Base-by-base conservation (phyloP, 306 rosid species). In the Lathyrus oleraceus region DNA sequence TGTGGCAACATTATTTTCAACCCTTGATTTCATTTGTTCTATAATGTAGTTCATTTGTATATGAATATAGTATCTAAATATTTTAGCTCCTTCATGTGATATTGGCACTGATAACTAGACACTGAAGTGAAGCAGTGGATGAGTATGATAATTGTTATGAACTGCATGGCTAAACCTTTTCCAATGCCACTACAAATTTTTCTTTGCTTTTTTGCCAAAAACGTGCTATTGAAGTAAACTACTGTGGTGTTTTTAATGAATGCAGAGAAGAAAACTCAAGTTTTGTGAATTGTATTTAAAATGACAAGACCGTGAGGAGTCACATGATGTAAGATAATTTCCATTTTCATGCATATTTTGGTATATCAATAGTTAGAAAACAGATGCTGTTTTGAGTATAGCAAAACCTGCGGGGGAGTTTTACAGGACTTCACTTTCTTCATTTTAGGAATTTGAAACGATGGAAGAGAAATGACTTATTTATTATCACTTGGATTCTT, bases 1-100 rank as follows among this genome's bases (percentile, higher is more conserved):
- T 94, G 98, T 80, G 98, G 97, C 6, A 74, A 78, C 81, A 71
- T 70, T 69, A 85, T 94, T 81, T 85, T 88, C 85, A 90, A 88
- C 77, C 96, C 97, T 13, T 94, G 69, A 88, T 52, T 23, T 51
- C 28, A 6, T 56, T 17, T 76, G 21, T 66, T 16, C 44, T 17
- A 42, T 28, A 53, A 32, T 40, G 38, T 69, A 13, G 45, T 54
- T 53, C 19, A 16, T 76, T 56, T 74, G 75, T 78, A 83, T 20
- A 70, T 74, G 35, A 60, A 59, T 76, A 74, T 66, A 69, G 69
- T 47, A 43, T 57, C 53, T 30, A 5, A 6, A 53, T 63, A 20
- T 16, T 53, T 8, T 9, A 52, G 32, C 28, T 1, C 12, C 11
- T 67, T 15, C 39, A 35, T 35, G 39, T 7, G 42, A 15, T 8